These are phyloP conservation scores for Westerdykella aurantiaca DNA, from an alignment of 2,329 filamentous ascomycete species.

Conservation along the genomic window DNA sequence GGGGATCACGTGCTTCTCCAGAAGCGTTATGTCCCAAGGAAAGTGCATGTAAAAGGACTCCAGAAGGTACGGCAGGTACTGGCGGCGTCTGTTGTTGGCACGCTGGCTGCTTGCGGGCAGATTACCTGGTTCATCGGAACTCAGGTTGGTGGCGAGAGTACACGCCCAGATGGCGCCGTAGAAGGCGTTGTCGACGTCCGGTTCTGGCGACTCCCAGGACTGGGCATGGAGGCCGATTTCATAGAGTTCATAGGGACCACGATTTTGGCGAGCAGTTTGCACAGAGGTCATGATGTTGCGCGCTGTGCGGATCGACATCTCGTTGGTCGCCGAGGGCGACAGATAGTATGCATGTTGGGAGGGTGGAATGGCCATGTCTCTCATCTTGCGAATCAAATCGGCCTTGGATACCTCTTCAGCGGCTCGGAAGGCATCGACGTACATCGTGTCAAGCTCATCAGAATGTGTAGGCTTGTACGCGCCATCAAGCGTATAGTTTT, in stretches of 20 bases:
- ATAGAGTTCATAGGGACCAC: no score
- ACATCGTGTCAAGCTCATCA: constrained; percentile 54
- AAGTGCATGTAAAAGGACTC: constrained; percentile 60
- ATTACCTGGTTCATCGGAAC: constrained; percentile 19
- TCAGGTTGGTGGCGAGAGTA: constrained; percentile 38
- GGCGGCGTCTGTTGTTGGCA: constrained; percentile 41
- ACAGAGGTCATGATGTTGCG: constrained; percentile 76
- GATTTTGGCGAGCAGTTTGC: constrained; percentile 41
- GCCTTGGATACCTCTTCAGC: constrained; percentile 59
- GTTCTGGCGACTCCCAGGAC: constrained; percentile 24
- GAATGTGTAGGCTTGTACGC: constrained; percentile 26
- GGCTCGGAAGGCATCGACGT: constrained; percentile 74
- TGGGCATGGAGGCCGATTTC: constrained; percentile 10
- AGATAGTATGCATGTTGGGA: constrained; percentile 51
- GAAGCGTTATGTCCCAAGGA: constrained; percentile 65
- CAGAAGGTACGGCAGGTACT: constrained; percentile 59
- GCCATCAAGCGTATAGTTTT: constrained; percentile 50
- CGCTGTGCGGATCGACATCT: constrained; percentile 68
- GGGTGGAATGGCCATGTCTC: constrained; percentile 44
- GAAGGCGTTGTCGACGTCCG: constrained; percentile 55
- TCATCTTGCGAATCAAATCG: constrained; percentile 56
- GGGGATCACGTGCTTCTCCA: constrained; percentile 63
- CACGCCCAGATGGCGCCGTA: constrained; percentile 69
- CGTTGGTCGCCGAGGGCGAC: constrained; percentile 56
- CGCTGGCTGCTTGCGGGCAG: constrained; percentile 5